Evolutionary conservation across 202 grass and related monocot species (phyloP), one percentile per base, ranked within the genome.

Genomic region (Schoenoplectus triqueter): DNA sequence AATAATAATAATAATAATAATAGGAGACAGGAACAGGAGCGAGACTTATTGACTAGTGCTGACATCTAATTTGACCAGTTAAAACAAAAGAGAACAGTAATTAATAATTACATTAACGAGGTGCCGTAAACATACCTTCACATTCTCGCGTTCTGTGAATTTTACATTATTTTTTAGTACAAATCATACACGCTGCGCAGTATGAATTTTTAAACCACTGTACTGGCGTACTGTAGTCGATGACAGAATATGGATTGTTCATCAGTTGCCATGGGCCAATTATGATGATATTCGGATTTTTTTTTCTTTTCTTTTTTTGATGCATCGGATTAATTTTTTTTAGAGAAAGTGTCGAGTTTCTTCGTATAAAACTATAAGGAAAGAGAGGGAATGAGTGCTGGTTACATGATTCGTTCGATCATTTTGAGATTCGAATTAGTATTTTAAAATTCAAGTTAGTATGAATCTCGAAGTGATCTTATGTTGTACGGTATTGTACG

Each of bases 51-150:
- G 69, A 50, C 46, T 10, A 48, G 69, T 50, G n/a, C 44, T 48
- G 69, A 50, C 69, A 73, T 73, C 15, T 73, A 49, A 18, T 49
- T 48, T 73, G 69, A 73, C 69, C 69, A 73, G 45, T 61, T 61
- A 61, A 17, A 61, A 62, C 59, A 62, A 62, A 62, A 18, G 59
- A 62, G 59, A 18, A 62, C 59, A 18, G 56, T n/a, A 19, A 19
- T 59, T 59, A 59, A 14, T 31, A 31, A 59, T 59, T 15, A 59
- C 10, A 47, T 47, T 47, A 47, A 47, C 45, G 5, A 47, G 11
- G 14, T 59, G 1, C 55, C 55, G 5, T 17, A 17, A n/a, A 1
- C 50, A 10, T 18, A 61, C 15, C 57, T 6, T 4, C 57, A 61
- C 15, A 61, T 5, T 17, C 11, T 61, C 57, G 54, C 57, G 4